These are phyloP conservation scores for Bipolaris oryzae DNA, from an alignment of 2,329 filamentous ascomycete genomes.

Conservation along the genomic window DNA sequence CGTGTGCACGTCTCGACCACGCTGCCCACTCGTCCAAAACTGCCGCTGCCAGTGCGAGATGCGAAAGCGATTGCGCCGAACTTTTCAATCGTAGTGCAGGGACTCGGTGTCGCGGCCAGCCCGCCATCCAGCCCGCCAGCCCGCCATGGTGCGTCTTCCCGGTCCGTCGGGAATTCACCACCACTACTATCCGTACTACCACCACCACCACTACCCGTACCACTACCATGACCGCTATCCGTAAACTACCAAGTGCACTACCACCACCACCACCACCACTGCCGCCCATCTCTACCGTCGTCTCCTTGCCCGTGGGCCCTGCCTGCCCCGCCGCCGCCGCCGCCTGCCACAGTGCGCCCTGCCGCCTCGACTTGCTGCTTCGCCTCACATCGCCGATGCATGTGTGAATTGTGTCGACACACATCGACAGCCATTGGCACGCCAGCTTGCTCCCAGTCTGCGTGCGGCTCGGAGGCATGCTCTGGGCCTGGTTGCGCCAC, in stretches of 20 bases:
- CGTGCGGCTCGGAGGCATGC: neutral
- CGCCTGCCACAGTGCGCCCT: neutral
- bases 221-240: too few relatives aligned
- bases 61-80: slow-evolving; percentile 8
- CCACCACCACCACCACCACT: neutral
- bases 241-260: too few relatives aligned
- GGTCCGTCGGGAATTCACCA: slow-evolving; percentile 10
- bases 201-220: neutral
- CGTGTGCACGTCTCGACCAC: slow-evolving; percentile 5
- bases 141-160: slow-evolving; percentile 4
- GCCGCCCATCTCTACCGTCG: neutral
- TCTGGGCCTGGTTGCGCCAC: neutral
- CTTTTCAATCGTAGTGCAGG: slow-evolving; percentile 11
- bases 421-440: too few relatives aligned
- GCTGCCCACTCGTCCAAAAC: slow-evolving; percentile 6
- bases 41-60: slow-evolving; percentile 9
- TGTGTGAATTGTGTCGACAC: too few relatives aligned
- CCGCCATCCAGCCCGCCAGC: slow-evolving; percentile 1
- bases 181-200: neutral
- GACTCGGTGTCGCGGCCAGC: neutral
- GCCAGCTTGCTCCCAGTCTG: neutral
- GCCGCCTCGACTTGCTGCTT: neutral
- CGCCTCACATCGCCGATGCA: too few relatives aligned
- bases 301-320: neutral
- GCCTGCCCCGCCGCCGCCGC: neutral